Evolutionary conservation across 805 yeast genomes (phyloP).

Genomic region (Candida broadrunensis): DNA sequence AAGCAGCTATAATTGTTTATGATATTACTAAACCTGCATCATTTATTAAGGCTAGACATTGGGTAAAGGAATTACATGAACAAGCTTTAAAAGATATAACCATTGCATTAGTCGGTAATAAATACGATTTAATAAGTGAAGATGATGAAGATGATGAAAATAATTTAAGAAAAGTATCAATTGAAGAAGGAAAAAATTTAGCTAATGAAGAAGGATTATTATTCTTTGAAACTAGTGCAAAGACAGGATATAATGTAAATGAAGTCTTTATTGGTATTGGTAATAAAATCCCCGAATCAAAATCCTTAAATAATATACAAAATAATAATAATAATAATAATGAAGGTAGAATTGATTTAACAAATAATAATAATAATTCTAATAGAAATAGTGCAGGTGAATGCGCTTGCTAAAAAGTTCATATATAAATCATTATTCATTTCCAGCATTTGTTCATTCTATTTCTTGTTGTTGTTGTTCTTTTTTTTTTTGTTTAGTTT

Average conservation of each 20-base stretch:
- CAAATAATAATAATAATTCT: conserved; percentile 5
- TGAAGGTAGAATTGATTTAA: conserved; percentile 39
- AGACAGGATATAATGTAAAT: conserved; percentile 82
- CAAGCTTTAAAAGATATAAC: conserved; percentile 91
- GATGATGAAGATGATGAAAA: conserved; percentile 47
- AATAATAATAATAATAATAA: conserved; percentile 10
- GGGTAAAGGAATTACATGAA: conserved; percentile 95
- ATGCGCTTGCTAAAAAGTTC: conserved; percentile 18
- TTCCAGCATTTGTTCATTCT: too few species aligned
- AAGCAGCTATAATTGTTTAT: conserved; percentile 93
- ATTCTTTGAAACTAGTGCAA: conserved; percentile 94
- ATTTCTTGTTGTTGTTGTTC: too few species aligned
- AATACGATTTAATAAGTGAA: conserved; percentile 71
- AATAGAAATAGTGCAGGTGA: conserved; percentile 9
- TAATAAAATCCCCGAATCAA: conserved; percentile 64
- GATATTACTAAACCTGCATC: conserved; percentile 94
- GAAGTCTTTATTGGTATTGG: conserved; percentile 92
- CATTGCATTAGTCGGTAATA: conserved; percentile 93
- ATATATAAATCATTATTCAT: too few species aligned
- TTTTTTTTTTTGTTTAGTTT: too few species aligned
- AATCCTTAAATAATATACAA: conserved; percentile 58
- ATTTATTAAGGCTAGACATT: conserved; percentile 93
- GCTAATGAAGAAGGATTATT: conserved; percentile 90
- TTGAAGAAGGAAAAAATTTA: conserved; percentile 80
- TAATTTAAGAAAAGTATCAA: conserved; percentile 69